Conservation (phyloP, 1,284 basidiomycete genomes). For the Ceratobasidium sp. region DNA sequence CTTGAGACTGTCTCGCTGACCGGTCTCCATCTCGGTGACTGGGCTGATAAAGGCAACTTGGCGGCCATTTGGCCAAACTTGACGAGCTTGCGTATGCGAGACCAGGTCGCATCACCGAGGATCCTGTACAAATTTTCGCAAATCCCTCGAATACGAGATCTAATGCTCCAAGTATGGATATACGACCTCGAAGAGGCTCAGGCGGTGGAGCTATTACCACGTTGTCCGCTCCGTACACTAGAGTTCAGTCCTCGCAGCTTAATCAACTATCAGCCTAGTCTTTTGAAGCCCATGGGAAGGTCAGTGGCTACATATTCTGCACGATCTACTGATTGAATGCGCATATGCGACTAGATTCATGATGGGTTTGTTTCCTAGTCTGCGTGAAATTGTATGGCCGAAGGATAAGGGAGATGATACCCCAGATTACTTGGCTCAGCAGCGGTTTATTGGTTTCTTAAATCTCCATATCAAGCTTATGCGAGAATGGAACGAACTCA, state of each 20-base stretch:
- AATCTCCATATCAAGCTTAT: conserved; percentile 26
- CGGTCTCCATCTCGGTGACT: conserved; percentile 21
- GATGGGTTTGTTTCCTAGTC: conserved; percentile 10
- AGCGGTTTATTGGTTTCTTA: conserved; percentile 32
- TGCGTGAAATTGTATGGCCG: conserved; percentile 13
- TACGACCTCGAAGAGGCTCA: background rate
- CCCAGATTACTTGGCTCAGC: background rate
- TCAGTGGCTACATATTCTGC: background rate
- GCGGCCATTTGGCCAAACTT: conserved; percentile 22
- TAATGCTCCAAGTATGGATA: conserved; percentile 11
- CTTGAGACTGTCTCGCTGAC: conserved; percentile 2
- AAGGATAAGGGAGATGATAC: background rate
- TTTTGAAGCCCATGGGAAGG: conserved; percentile 13
- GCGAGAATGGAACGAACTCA: too few relatives aligned
- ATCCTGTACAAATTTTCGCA: conserved; percentile 22
- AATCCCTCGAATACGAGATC: conserved; percentile 8
- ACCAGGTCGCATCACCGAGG: conserved; percentile 21
- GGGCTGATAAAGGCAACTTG: conserved; percentile 16
- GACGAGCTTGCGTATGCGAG: background rate
- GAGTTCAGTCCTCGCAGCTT: conserved; percentile 11
- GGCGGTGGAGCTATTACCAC: background rate
- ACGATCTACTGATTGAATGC: background rate
- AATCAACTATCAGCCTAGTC: conserved; percentile 4
- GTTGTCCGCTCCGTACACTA: conserved; percentile 20
- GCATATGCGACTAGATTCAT: too few relatives aligned